Conservation (phyloP, 768 basidiomycete species). For the Lyophyllum shimeji region DNA sequence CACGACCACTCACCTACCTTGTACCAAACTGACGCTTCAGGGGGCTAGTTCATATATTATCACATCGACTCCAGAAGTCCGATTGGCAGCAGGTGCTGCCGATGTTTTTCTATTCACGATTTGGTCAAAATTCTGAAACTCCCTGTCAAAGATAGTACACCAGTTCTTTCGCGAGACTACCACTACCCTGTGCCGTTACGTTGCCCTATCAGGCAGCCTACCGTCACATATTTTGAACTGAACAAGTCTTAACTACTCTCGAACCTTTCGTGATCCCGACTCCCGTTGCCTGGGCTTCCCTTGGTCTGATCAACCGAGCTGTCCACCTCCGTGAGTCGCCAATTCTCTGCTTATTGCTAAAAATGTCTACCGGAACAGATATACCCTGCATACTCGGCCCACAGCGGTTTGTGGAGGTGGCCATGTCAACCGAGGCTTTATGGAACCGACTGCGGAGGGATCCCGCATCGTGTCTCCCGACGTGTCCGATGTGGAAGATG, state of each 20-base stretch:
- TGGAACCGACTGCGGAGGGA: neutral
- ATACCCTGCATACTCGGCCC: neutral
- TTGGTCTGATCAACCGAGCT: slow-evolving; percentile 13
- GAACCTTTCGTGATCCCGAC: neutral
- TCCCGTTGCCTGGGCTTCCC: neutral
- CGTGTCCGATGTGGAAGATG: neutral
- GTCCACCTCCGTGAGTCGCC: neutral
- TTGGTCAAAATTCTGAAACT: too few relatives aligned
- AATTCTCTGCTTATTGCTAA: neutral
- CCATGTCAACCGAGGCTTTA: neutral
- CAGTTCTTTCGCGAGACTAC: neutral
- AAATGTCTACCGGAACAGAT: neutral
- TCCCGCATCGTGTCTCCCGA: neutral
- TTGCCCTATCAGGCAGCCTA: neutral
- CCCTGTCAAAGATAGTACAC: too few relatives aligned
- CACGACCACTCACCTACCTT: too few relatives aligned
- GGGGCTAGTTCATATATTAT: too few relatives aligned
- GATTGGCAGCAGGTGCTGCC: too few relatives aligned
- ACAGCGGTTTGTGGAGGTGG: neutral
- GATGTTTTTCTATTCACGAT: too few relatives aligned
- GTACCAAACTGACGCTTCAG: too few relatives aligned
- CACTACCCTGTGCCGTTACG: neutral
- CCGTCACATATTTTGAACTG: slow-evolving; percentile 8
- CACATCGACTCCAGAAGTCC: too few relatives aligned
- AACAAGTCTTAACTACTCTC: neutral